Conservation (phyloP, 768 basidiomycete species). For the Asterophora parasitica region DNA sequence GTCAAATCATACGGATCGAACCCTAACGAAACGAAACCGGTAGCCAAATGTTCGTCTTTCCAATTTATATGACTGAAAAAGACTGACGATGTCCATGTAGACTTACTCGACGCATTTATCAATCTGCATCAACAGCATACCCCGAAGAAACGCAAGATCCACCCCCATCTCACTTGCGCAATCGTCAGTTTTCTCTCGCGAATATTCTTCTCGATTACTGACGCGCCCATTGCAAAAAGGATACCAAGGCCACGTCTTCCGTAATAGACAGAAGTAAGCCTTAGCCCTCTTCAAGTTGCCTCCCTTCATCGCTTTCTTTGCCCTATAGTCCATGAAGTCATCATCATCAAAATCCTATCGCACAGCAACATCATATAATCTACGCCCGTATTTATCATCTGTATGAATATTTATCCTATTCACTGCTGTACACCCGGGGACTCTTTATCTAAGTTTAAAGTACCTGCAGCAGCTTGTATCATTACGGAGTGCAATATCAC, state of each 20-base stretch:
- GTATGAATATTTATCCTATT: not conserved
- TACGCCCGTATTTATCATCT: not conserved
- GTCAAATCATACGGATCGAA: slow-evolving; percentile 50
- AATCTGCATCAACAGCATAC: slow-evolving; percentile 47
- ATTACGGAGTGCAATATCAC: not conserved
- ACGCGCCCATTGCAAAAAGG: slow-evolving; percentile 22
- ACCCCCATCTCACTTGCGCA: slow-evolving; percentile 54
- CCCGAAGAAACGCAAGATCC: slow-evolving; percentile 40
- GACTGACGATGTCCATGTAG: slow-evolving; percentile 23
- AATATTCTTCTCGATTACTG: not conserved
- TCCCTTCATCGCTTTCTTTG: not conserved
- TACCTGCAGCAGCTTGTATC: not conserved
- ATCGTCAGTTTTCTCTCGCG: slow-evolving; percentile 35
- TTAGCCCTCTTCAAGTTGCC: not conserved
- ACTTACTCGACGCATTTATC: slow-evolving; percentile 47
- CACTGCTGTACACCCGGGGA: not conserved
- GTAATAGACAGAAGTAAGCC: slow-evolving; percentile 46
- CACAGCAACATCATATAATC: slow-evolving; percentile 30
- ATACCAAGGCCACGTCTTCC: slow-evolving; percentile 40
- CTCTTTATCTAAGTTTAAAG: not conserved
- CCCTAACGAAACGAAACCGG: slow-evolving; percentile 46
- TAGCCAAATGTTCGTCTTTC: slow-evolving; percentile 45
- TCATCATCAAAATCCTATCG: slow-evolving; percentile 30
- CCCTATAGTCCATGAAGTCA: slow-evolving; percentile 30
- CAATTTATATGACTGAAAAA: not conserved